Evolutionary conservation across 1,284 basidiomycete genomes (phyloP).

Genomic region (Papiliotrema fonsecae): DNA sequence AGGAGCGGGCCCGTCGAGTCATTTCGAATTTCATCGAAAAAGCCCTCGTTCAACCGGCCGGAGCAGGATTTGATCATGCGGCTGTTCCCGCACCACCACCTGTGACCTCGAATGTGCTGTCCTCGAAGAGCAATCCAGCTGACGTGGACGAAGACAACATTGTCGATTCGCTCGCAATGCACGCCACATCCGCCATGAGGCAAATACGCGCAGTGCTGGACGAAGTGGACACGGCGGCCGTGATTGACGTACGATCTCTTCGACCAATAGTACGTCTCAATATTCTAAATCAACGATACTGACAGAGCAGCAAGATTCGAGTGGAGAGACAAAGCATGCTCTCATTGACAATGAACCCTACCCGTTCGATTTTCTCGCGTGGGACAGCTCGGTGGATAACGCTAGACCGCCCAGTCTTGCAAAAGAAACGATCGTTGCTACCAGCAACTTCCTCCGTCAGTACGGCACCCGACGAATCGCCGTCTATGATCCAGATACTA

Average conservation of each 20-base stretch:
- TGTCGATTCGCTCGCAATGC: no score
- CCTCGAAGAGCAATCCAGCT: no score
- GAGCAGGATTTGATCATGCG: no score
- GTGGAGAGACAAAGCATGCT: background rate
- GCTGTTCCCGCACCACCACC: no score
- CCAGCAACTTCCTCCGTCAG: background rate
- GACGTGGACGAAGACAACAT: no score
- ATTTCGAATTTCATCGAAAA: slow-evolving; percentile 21
- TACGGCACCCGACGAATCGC: background rate
- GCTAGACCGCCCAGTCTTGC: background rate
- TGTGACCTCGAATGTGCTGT: no score
- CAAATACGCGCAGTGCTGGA: background rate
- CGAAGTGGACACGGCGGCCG: background rate
- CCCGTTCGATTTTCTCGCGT: background rate
- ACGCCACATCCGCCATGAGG: no score
- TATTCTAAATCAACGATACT: no score
- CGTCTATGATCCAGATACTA: background rate
- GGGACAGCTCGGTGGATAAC: background rate
- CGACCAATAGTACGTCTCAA: no score
- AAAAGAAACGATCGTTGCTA: background rate
- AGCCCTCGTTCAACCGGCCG: slow-evolving; percentile 13
- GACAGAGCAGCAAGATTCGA: background rate
- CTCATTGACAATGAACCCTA: background rate
- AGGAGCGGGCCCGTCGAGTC: slow-evolving; percentile 12
- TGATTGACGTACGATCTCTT: slow-evolving; percentile 1